phyloP scores from a whole-genome alignment of 176 grass and related monocot species.

The Aegilops speltoides region DNA sequence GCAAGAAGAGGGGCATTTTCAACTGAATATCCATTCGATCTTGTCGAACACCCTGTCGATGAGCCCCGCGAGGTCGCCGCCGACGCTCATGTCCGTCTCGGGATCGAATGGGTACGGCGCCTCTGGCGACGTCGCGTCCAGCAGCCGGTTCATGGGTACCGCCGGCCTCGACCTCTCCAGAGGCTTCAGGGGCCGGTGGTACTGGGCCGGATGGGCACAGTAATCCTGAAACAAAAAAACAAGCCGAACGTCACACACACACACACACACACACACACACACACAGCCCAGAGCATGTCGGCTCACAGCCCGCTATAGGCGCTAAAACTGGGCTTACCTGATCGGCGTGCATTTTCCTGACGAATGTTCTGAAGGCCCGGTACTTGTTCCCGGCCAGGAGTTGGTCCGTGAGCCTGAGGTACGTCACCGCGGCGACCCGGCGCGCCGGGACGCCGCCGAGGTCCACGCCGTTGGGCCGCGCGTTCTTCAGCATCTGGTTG shows the following conservation, averaged over 20 bases:
- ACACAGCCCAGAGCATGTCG: too few species aligned
- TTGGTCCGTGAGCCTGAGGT: slow-evolving; percentile 63
- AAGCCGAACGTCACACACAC: too few species aligned
- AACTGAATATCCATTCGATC: slow-evolving; percentile 21
- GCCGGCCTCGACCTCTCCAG: slow-evolving; percentile 50
- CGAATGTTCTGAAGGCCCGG: slow-evolving; percentile 65
- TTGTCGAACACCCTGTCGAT: slow-evolving; percentile 33
- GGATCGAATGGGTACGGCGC: slow-evolving; percentile 53
- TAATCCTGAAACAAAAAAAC: slow-evolving; percentile 50
- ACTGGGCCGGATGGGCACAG: slow-evolving; percentile 46
- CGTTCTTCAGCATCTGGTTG: slow-evolving; percentile 71
- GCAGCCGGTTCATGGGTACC: slow-evolving; percentile 44
- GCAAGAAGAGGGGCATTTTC: background rate
- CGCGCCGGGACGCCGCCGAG: slow-evolving; percentile 11
- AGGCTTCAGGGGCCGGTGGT: slow-evolving; percentile 40
- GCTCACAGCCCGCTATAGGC: background rate
- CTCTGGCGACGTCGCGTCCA: slow-evolving; percentile 44
- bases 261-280: too few species aligned
- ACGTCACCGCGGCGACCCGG: slow-evolving; percentile 63
- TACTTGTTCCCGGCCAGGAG: slow-evolving; percentile 53
- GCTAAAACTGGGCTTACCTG: slow-evolving; percentile 11
- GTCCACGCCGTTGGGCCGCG: slow-evolving; percentile 51
- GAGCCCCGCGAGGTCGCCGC: slow-evolving; percentile 36
- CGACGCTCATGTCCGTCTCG: slow-evolving; percentile 68
- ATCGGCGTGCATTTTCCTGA: slow-evolving; percentile 75